Conservation (phyloP, 2,329 filamentous ascomycete genomes). For the Tolypocladium pustulatum region DNA sequence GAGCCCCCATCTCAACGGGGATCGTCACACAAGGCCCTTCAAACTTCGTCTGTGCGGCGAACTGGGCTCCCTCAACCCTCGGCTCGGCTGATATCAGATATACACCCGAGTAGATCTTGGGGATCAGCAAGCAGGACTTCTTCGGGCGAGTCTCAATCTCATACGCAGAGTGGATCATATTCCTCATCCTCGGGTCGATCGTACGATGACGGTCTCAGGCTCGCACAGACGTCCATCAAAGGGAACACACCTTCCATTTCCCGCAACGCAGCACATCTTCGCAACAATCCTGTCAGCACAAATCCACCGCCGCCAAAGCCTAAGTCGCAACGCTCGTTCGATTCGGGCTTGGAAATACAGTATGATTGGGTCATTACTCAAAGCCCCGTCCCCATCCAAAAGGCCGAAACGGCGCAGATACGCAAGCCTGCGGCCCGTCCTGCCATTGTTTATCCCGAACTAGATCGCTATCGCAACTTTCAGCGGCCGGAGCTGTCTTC, state of each 20-base stretch:
- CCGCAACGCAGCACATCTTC: constrained; percentile 6
- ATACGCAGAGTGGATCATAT: constrained; percentile 20
- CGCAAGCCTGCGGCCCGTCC: constrained; percentile 26
- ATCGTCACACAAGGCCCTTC: constrained; percentile 10
- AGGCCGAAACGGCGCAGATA: constrained; percentile 30
- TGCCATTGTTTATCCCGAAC: constrained; percentile 45
- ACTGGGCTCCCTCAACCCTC: constrained; percentile 14
- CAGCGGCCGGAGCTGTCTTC: constrained; percentile 24
- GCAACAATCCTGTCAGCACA: constrained; percentile 25
- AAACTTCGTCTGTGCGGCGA: constrained; percentile 10
- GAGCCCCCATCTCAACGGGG: constrained; percentile 7
- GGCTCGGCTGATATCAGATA: constrained; percentile 17
- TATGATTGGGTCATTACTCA: constrained; percentile 30
- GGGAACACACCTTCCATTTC: constrained; percentile 34
- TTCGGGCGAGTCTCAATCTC: constrained; percentile 19
- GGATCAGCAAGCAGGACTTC: constrained; percentile 23
- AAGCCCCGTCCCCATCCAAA: constrained; percentile 32
- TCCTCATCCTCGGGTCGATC: constrained; percentile 23
- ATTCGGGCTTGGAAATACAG: constrained; percentile 21
- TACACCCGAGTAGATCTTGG: constrained; percentile 34
- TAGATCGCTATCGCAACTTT: constrained; percentile 48
- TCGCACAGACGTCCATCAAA: constrained; percentile 1
- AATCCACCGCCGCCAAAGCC: constrained; percentile 24
- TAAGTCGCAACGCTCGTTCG: constrained; percentile 24
- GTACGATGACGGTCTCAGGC: constrained; percentile 11